These are phyloP conservation scores for Pseudonitzschia pungens DNA, from an alignment of 108 stramenopile genomes.

Conservation along the genomic window DNA sequence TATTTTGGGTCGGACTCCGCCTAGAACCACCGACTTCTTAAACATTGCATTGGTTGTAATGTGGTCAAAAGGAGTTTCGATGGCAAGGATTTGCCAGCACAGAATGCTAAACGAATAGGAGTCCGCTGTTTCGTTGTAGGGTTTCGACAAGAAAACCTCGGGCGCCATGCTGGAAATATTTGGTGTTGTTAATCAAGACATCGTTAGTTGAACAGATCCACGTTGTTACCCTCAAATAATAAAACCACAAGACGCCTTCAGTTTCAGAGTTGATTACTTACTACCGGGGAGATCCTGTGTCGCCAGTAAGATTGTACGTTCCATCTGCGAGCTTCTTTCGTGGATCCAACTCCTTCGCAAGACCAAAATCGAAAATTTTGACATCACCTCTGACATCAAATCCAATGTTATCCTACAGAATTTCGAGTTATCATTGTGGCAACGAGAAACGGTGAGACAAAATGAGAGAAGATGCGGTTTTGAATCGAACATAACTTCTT, in stretches of 20 bases:
- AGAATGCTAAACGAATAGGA: conserved; percentile 86
- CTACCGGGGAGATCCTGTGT: conserved; percentile 71
- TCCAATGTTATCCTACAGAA: conserved; percentile 46
- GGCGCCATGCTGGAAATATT: conserved; percentile 62
- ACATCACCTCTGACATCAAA: conserved; percentile 59
- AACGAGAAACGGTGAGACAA: neutral
- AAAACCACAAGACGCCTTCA: neutral
- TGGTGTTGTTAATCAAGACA: neutral
- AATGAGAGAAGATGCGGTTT: neutral
- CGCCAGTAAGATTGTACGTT: conserved; percentile 70
- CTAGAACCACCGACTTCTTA: conserved; percentile 51
- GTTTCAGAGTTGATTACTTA: neutral
- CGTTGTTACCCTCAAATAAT: neutral
- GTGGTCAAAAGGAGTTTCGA: conserved; percentile 69
- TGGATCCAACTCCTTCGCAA: conserved; percentile 57
- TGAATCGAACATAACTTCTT: neutral
- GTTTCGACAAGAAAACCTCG: conserved; percentile 66
- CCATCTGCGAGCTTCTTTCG: conserved; percentile 37
- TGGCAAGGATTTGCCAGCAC: conserved; percentile 74
- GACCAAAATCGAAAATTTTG: conserved; percentile 76
- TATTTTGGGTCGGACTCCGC: conserved; percentile 55
- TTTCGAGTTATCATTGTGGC: neutral
- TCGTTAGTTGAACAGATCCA: conserved; percentile 36
- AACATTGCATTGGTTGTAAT: conserved; percentile 55
- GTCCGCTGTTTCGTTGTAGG: conserved; percentile 88